Conservation (phyloP, 2,329 filamentous ascomycete species). For the Phialocephala sp. region DNA sequence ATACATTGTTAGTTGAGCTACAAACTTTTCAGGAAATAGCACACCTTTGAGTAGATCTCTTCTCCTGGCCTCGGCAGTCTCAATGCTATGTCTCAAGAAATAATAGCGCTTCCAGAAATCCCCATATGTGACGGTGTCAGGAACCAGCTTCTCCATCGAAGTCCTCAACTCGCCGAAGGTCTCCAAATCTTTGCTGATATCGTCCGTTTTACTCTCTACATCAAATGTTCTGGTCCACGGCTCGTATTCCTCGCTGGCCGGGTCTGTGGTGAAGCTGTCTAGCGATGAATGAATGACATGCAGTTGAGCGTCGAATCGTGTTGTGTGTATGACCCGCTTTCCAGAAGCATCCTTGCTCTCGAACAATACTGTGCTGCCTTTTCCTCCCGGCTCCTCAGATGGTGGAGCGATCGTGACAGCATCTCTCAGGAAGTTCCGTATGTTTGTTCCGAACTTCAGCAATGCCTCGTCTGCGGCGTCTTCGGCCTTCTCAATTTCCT, state of each 20-base stretch:
- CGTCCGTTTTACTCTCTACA: constrained; percentile 81
- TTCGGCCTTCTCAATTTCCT: constrained; percentile 89
- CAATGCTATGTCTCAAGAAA: constrained; percentile 89
- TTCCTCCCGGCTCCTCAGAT: constrained; percentile 52
- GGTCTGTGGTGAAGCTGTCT: constrained; percentile 84
- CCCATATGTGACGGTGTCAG: constrained; percentile 84
- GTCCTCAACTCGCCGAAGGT: constrained; percentile 83
- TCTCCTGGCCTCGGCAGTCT: constrained; percentile 88
- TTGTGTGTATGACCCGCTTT: constrained; percentile 93
- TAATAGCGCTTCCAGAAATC: constrained; percentile 97
- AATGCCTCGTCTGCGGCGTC: constrained; percentile 96
- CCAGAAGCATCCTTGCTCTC: constrained; percentile 91
- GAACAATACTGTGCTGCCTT: constrained; percentile 75
- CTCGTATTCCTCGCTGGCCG: constrained; percentile 74
- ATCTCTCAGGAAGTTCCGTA: constrained; percentile 87
- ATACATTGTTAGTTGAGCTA: constrained; percentile 30
- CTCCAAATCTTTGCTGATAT: constrained; percentile 81
- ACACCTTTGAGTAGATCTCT: constrained; percentile 90
- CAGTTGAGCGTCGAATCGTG: constrained; percentile 91
- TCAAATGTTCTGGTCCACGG: constrained; percentile 77
- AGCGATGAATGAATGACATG: constrained; percentile 90
- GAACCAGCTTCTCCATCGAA: constrained; percentile 97
- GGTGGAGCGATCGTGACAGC: constrained; percentile 88
- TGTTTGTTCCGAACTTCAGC: constrained; percentile 86
- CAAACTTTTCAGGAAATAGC: constrained; percentile 35